Base-by-base conservation (phyloP, 1,284 basidiomycete genomes). In the Polyporus tsugae region DNA sequence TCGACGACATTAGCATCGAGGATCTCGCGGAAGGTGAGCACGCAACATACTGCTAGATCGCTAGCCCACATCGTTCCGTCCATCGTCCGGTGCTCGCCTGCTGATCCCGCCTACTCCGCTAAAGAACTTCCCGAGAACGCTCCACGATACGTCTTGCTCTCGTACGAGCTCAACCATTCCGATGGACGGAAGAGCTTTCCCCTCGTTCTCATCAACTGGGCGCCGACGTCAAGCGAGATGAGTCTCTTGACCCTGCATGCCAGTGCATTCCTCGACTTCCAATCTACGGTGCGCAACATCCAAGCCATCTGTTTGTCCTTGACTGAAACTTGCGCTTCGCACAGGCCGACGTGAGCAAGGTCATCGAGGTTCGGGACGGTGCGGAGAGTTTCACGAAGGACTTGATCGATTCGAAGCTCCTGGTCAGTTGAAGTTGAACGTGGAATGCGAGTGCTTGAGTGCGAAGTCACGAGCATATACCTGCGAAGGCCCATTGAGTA, bases 101-200 rank as follows among this genome's bases (percentile, higher is more conserved):
- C 15, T 5, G 55, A 36, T 10, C 22, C 22, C 22, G 4, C 7
- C 35, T 22, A 52, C 19, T n/a, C 49, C 5, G 35, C 46, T 17
- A 6, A 71, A 97, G 97, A 97, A 77, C 85, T 98, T 6, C 96
- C 96, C 0, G 95, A 95, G 80, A 94, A 94, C 79, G 88, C 92
- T 6, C 96, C 96, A 11, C 88, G 96, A 74, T 98, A 95, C 78
- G 89, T 98, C 59, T 79, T 98, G 25, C 82, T 94, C 38, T 95
- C 94, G 17, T 94, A 97, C 76, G 92, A 95, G 76, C 86, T 96
- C 29, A 85, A 86, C 57, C 95, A 97, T 79, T 79, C 78, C 6
- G 97, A 98, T 75, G 96, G 96, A 3, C 86, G 97, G 44, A 91
- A 86, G 69, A 96, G 94, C 1, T 96, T 92, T 76, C 95, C 95